Percentiles rank a stretch among this genome's conserved stretches.
Conservation (phyloP, 2,329 filamentous ascomycete species). For the Clonostachys solani region DNA sequence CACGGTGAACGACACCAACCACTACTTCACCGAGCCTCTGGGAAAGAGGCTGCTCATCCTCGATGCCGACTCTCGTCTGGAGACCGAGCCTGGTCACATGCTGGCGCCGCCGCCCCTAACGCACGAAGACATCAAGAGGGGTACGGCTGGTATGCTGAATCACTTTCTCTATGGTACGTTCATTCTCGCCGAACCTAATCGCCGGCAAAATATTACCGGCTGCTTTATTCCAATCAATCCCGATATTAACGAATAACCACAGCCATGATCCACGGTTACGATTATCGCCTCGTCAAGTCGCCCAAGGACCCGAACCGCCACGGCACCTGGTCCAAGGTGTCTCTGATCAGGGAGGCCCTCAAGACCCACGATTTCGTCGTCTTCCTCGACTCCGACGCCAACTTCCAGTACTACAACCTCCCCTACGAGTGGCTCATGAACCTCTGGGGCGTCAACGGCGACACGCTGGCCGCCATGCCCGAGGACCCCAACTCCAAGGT, state of each 20-base stretch:
- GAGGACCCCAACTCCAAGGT: slow-evolving; percentile 32
- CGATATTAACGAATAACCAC: neutral
- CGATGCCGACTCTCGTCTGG: slow-evolving; percentile 2
- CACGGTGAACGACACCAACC: neutral
- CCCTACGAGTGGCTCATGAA: slow-evolving; percentile 44
- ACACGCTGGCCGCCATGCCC: slow-evolving; percentile 38
- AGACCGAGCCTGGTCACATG: neutral
- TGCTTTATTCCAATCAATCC: too few relatives aligned
- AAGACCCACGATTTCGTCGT: slow-evolving; percentile 33
- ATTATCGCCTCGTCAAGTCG: slow-evolving; percentile 40
- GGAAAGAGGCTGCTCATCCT: slow-evolving; percentile 4
- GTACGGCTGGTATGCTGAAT: slow-evolving; percentile 20
- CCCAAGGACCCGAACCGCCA: slow-evolving; percentile 32
- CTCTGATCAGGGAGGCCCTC: slow-evolving; percentile 28
- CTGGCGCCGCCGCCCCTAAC: neutral
- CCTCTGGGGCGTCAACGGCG: slow-evolving; percentile 32
- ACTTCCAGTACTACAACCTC: slow-evolving; percentile 32
- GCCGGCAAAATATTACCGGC: too few relatives aligned
- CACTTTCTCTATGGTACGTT: slow-evolving; percentile 25
- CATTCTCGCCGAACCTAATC: neutral
- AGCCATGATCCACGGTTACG: slow-evolving; percentile 39
- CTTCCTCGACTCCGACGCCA: slow-evolving; percentile 37
- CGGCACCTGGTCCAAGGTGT: slow-evolving; percentile 41
- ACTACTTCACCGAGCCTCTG: neutral
- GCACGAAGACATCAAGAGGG: neutral